Percentiles rank a stretch among this genome's conserved stretches.
Conservation (phyloP, 352 stramenopile genomes). For the Pythium guiyangense region DNA sequence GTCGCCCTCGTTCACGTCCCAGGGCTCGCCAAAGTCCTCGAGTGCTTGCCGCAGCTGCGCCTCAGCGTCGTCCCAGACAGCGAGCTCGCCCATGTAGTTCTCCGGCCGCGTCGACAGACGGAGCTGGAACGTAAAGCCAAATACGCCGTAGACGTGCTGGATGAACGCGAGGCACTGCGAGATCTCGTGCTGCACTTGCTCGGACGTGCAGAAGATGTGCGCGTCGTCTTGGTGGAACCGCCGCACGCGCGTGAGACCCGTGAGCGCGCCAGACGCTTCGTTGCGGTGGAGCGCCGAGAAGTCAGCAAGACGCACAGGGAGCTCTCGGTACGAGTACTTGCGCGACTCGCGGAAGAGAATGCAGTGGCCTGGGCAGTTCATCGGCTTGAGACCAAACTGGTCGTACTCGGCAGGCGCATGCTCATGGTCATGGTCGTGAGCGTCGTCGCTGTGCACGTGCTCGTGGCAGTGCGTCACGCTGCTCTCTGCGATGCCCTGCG, state of each 20-base stretch:
- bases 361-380: conserved; percentile 98
- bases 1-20: conserved; percentile 91
- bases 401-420: conserved; percentile 65
- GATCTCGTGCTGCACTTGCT: conserved; percentile 95
- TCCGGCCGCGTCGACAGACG: conserved; percentile 93
- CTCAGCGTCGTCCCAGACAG: conserved; percentile 92
- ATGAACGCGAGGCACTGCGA: conserved; percentile 92
- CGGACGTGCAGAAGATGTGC: conserved; percentile 97
- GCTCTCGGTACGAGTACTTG: conserved; percentile 94
- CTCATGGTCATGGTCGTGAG: conserved; percentile 10
- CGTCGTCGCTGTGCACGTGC: conserved; percentile 19
- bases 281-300: conserved; percentile 95
- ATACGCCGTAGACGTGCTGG: conserved; percentile 92
- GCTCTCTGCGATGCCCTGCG: conserved; percentile 48
- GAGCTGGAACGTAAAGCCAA: conserved; percentile 94
- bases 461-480: conserved; percentile 16
- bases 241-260: conserved; percentile 95
- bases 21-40: conserved; percentile 64
- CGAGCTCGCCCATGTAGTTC: conserved; percentile 92
- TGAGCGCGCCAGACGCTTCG: conserved; percentile 94
- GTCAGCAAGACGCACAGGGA: conserved; percentile 93
- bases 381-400: conserved; percentile 97
- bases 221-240: conserved; percentile 98
- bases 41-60: conserved; percentile 66
- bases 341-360: conserved; percentile 95